These are phyloP conservation scores for Danielozyma ontarioensis DNA, from an alignment of 805 yeast species.

Conservation along the genomic window DNA sequence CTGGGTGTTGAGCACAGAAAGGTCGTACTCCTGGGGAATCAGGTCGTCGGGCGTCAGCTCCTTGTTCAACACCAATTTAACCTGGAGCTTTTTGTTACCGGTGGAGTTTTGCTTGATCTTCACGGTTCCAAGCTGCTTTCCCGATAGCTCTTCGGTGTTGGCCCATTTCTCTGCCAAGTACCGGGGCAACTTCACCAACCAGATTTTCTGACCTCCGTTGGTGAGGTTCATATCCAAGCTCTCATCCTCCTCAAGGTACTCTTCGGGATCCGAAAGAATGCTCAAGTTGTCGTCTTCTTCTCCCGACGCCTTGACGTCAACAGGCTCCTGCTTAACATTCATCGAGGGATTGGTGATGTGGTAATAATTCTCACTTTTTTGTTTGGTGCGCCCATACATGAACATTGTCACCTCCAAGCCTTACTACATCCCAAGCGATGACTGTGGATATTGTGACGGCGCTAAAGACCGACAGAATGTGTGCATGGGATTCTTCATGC, in stretches of 20 bases:
- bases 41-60: slow-evolving; percentile 21
- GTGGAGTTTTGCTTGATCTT: slow-evolving; percentile 53
- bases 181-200: slow-evolving; percentile 90
- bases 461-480: slow-evolving; percentile 22
- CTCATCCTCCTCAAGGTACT: slow-evolving; percentile 52
- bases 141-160: slow-evolving; percentile 52
- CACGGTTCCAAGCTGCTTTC: slow-evolving; percentile 76
- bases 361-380: too few relatives aligned
- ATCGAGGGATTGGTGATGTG: too few relatives aligned
- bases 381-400: too few relatives aligned
- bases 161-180: slow-evolving; percentile 82
- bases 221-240: slow-evolving; percentile 71
- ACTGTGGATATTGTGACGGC: slow-evolving; percentile 76
- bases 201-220: slow-evolving; percentile 64
- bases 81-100: slow-evolving; percentile 31
- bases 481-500: slow-evolving; percentile 36
- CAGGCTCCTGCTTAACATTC: not conserved
- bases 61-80: slow-evolving; percentile 54
- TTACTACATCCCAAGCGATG: slow-evolving; percentile 34
- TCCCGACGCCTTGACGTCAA: not conserved
- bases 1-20: slow-evolving; percentile 68
- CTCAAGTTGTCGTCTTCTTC: slow-evolving; percentile 21
- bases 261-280: slow-evolving; percentile 39
- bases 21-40: slow-evolving; percentile 81
- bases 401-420: slow-evolving; percentile 40